A percentile compares a stretch with the other conserved stretches of the same genome.
phyloP scores from a whole-genome alignment of 768 basidiomycete genomes.

The Agaricus blazei region DNA sequence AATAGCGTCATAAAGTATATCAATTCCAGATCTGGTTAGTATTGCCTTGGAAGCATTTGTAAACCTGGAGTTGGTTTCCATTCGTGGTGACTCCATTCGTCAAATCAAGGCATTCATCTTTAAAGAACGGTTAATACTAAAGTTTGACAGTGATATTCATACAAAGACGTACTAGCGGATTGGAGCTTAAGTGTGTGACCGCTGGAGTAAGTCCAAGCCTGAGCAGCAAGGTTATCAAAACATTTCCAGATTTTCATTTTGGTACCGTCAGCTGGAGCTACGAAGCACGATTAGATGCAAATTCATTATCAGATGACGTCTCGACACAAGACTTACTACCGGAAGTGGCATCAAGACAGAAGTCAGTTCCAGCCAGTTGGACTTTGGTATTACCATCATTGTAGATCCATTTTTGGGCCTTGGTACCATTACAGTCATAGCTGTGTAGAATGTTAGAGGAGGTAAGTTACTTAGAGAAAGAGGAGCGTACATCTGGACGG shows the following conservation, averaged over 20 bases:
- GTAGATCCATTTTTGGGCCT: too few relatives aligned
- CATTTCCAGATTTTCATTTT: constrained; percentile 24
- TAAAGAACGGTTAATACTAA: constrained; percentile 13
- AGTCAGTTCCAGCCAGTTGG: constrained; percentile 16
- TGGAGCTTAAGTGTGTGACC: constrained; percentile 25
- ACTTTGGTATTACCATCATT: constrained; percentile 13
- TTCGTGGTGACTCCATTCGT: constrained; percentile 23
- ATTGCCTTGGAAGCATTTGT: constrained; percentile 24
- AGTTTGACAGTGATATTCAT: not conserved
- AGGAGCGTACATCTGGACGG: too few relatives aligned
- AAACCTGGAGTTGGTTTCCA: constrained; percentile 24
- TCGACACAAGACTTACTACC: not conserved
- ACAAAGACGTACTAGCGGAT: constrained; percentile 15
- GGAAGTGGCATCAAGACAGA: constrained; percentile 19
- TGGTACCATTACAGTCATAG: not conserved
- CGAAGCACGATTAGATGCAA: not conserved
- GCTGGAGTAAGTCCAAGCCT: constrained; percentile 26
- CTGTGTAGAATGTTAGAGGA: not conserved
- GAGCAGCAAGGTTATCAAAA: constrained; percentile 26
- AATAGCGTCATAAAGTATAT: not conserved
- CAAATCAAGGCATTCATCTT: constrained; percentile 21
- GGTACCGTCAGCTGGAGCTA: constrained; percentile 17
- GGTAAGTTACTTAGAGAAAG: too few relatives aligned
- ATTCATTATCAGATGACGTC: not conserved
- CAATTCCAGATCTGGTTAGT: constrained; percentile 23